Base-by-base conservation (phyloP, 179 eudicot species). In the Heliamphora pulchella region DNA sequence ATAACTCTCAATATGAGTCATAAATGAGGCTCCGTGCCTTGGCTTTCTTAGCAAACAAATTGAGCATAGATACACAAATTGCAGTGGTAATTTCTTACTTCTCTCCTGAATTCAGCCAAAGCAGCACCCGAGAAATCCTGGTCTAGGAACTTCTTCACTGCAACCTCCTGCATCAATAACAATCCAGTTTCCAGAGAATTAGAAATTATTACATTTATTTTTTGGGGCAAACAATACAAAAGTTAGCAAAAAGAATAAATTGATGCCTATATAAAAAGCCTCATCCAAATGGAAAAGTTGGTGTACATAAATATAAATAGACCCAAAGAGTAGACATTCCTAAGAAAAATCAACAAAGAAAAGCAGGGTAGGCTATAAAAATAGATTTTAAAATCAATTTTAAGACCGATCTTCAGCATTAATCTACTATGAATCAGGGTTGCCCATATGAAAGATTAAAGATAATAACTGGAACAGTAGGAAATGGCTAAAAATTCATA, bases 51-150 rank as follows among this genome's bases (percentile, higher is more conserved):
- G 73, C 61, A 73, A 78, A 8, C 41, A 71, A 10, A 82, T 77
- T 9, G 47, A 80, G 44, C 8, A 68, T 39, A 57, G 2, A 54
- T 72, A 41, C 62, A 8, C n/a, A 78, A 47, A 65, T 50, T 1
- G 59, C 58, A 84, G 54, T 15, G 50, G 74, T 53, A 79, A 63
- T 77, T 62, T 78, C 92, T 84, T 84, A 92, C 98, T 88, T 96
- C 99, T 86, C 99, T 91, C 87, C 87, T 91, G 85, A 96, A 96
- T 91, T 96, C 99, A 47, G 87, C 99, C 85, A 96, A 86, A 82
- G 98, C 98, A 84, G 88, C 98, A 74, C 99, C 99, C 14, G 99
- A 96, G 89, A 96, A 96, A 89, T 96, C 98, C 85, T 96, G 99
- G 82, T 94, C 97, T 81, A 94, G 85, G 88, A 94, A 94, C 79